phyloP scores from a whole-genome alignment of 208 protist genomes.

The Crithidia mellificae region DNA sequence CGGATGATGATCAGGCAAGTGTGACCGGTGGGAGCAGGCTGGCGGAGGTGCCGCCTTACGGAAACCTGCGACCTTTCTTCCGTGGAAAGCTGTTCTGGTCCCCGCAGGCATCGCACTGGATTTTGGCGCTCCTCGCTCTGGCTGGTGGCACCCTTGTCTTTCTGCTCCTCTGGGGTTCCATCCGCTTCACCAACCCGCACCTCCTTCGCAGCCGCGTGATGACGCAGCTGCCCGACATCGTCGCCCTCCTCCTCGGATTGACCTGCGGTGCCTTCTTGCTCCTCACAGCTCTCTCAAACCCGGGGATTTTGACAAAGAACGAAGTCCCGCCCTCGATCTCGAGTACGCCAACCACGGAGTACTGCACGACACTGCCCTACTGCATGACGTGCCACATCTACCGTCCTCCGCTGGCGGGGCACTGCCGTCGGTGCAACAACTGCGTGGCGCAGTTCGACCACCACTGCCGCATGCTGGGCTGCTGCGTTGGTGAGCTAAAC shows the following conservation, averaged over 20 bases:
- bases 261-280: constrained; percentile 19
- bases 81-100: constrained; percentile 28
- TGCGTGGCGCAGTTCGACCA: constrained; percentile 87
- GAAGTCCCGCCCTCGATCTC: constrained; percentile 9
- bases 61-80: constrained; percentile 31
- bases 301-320: constrained; percentile 33
- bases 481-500: constrained; percentile 74
- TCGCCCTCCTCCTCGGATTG: constrained; percentile 20
- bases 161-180: constrained; percentile 33
- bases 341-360: constrained; percentile 15
- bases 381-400: constrained; percentile 64
- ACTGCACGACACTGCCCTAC: constrained; percentile 38
- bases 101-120: constrained; percentile 34
- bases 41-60: constrained; percentile 22
- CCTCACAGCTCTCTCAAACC: constrained; percentile 32
- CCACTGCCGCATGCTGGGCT: constrained; percentile 77
- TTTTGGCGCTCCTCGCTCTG: constrained; percentile 22
- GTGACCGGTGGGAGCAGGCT: constrained; percentile 12
- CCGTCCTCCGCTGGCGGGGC: constrained; percentile 56
- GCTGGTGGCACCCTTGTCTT: constrained; percentile 18
- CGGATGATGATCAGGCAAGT: constrained; percentile 27
- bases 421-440: constrained; percentile 82
- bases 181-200: constrained; percentile 28
- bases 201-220: constrained; percentile 20
- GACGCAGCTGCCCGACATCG: constrained; percentile 27